Evolutionary conservation across 495 filamentous ascomycete genomes (phyloP).

Genomic region (Podospora comata): DNA sequence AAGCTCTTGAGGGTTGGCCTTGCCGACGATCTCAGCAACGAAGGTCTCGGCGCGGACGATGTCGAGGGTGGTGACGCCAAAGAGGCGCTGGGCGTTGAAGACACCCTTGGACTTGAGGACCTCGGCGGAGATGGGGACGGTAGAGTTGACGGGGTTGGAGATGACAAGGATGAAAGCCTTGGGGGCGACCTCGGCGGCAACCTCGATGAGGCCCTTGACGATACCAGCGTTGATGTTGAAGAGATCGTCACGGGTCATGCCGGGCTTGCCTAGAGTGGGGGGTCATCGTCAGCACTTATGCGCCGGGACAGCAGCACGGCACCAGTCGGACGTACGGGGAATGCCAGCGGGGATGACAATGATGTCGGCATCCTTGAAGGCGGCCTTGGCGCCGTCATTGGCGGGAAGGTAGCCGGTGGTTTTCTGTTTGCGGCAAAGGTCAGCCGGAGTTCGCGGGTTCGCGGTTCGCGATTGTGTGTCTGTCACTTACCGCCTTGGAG

Average conservation of each 20-base stretch:
- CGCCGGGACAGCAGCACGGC: slow-evolving; percentile 10
- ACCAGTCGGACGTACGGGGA: slow-evolving; percentile 67
- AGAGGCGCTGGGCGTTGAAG: slow-evolving; percentile 89
- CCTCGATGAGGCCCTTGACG: slow-evolving; percentile 79
- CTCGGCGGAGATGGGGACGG: slow-evolving; percentile 95
- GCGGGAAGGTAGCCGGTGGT: slow-evolving; percentile 84
- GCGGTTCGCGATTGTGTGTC: neutral
- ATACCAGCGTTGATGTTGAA: slow-evolving; percentile 99
- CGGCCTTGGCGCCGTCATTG: slow-evolving; percentile 83
- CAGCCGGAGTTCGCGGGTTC: slow-evolving; percentile 21
- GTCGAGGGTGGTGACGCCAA: slow-evolving; percentile 97
- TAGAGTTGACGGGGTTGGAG: slow-evolving; percentile 99
- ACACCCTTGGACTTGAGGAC: slow-evolving; percentile 87
- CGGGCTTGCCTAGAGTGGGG: slow-evolving; percentile 77
- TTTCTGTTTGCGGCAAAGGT: slow-evolving; percentile 57
- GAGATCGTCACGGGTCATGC: slow-evolving; percentile 98
- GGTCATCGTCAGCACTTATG: slow-evolving; percentile 16
- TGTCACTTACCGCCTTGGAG: slow-evolving; percentile 70
- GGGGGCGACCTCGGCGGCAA: slow-evolving; percentile 79
- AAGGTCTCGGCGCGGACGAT: slow-evolving; percentile 98
- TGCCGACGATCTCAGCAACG: slow-evolving; percentile 78
- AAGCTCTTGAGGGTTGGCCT: slow-evolving; percentile 74
- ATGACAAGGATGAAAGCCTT: slow-evolving; percentile 94
- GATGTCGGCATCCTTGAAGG: slow-evolving; percentile 87
- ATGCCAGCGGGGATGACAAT: slow-evolving; percentile 97